Evolutionary conservation across 2,329 filamentous ascomycete species (phyloP).

Genomic region (Piedraia hortae): DNA sequence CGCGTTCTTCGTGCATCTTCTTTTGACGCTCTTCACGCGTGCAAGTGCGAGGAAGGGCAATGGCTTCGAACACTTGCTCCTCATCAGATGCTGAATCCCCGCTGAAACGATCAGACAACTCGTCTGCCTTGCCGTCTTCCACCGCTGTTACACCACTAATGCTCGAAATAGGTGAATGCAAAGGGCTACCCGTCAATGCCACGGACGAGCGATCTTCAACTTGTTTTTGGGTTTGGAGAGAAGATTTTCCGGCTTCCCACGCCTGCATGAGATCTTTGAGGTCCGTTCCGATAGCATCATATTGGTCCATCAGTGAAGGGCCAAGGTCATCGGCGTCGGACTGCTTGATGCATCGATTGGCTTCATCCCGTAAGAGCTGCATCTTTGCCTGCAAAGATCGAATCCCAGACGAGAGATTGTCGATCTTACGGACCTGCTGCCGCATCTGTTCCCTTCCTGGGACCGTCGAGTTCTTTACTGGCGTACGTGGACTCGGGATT

Average conservation of each 20-base stretch:
- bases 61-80: conserved; percentile 69
- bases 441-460: conserved; percentile 58
- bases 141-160: conserved; percentile 35
- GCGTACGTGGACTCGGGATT: conserved; percentile 22
- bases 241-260: conserved; percentile 40
- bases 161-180: conserved; percentile 22
- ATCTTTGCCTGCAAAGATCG: conserved; percentile 83
- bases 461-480: conserved; percentile 26
- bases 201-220: conserved; percentile 31
- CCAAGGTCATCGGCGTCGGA: conserved; percentile 39
- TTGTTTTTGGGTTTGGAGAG: conserved; percentile 51
- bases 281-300: conserved; percentile 80
- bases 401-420: conserved; percentile 68
- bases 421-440: conserved; percentile 65
- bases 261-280: conserved; percentile 30
- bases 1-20: conserved; percentile 69
- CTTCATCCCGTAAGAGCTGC: conserved; percentile 73
- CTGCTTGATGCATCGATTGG: conserved; percentile 49
- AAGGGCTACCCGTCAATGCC: conserved; percentile 18
- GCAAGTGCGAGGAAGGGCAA: conserved; percentile 45
- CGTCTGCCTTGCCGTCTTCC: conserved; percentile 32
- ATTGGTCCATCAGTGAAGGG: conserved; percentile 56
- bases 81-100: conserved; percentile 22
- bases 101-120: conserved; percentile 27
- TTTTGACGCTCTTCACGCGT: conserved; percentile 66